Evolutionary conservation across 2,329 filamentous ascomycete species (phyloP), one percentile per base, ranked within the genome.

Genomic region (Periconia digitata): DNA sequence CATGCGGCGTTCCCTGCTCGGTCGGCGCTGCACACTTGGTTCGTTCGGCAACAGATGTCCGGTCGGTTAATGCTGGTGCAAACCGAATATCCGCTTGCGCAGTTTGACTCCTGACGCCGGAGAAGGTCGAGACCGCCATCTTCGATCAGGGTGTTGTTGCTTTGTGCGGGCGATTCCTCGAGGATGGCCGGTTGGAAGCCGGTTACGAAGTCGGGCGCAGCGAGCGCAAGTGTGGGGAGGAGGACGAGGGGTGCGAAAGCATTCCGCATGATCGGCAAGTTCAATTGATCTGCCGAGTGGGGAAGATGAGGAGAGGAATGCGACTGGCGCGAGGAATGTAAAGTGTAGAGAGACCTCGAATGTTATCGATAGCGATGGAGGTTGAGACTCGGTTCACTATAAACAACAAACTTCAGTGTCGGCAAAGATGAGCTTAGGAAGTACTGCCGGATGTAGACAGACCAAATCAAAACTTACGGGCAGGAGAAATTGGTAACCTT

Each of bases 1-100:
- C 83, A 86, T 20, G 82, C 83, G 45, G 85, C 78, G 51, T 84
- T 74, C 45, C 81, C 76, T 32, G 76, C 79, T 35, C 69, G 67
- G 66, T 86, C 83, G 43, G 76, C 74, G 36, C 78, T 76, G 70
- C 83, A 86, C 47, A 76, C 72, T 18, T 80, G 76, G 41, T 72
- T 74, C 35, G 71, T 67, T 27, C 71, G 71, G 66, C 83, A 86
- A 73, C 83, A 86, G 46, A 82, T 74, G 34, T 74, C 74, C 2
- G 78, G 69, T 5, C 78, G 78, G 44, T 77, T 79, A 34, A 83
- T 64, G 50, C 74, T 73, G 24, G 72, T 70, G 68, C 83, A 85
- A 37, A 73, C 70, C 48, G 71, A 75, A 70, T 81, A 83, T 47
- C 74, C 75, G 17, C 62, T 69, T 6, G 79, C 79, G 64, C 83